Conservation (phyloP, 2,329 filamentous ascomycete genomes). For the Penicillium brevicompactum region DNA sequence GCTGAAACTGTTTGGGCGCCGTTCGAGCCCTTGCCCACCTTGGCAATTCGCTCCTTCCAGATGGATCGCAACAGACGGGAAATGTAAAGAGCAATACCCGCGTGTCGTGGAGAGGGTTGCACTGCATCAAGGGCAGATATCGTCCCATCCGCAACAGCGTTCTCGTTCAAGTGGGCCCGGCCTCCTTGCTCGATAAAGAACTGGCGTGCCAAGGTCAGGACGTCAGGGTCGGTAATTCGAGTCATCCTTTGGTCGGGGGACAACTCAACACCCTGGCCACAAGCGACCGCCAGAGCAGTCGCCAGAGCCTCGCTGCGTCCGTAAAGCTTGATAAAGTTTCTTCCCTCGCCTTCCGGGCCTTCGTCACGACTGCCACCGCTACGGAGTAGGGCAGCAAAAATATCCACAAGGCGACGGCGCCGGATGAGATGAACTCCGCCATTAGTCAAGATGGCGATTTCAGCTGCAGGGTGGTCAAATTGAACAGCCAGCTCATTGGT, state of each 20-base stretch:
- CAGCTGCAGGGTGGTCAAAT: constrained; percentile 78
- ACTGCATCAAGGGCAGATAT: constrained; percentile 78
- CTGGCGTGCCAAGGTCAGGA: constrained; percentile 73
- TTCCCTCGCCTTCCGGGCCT: constrained; percentile 77
- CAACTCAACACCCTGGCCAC: constrained; percentile 85
- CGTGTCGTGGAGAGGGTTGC: constrained; percentile 82
- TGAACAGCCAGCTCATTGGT: constrained; percentile 94
- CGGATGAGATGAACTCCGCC: constrained; percentile 85
- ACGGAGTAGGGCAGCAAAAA: constrained; percentile 81
- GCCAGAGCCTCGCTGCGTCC: constrained; percentile 87
- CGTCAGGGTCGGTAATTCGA: constrained; percentile 75
- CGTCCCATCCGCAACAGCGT: constrained; percentile 61
- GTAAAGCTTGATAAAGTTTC: constrained; percentile 81
- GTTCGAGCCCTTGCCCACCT: constrained; percentile 54
- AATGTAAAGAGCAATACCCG: constrained; percentile 84
- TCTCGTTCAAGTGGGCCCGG: constrained; percentile 80
- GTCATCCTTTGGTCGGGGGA: constrained; percentile 70
- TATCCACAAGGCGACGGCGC: constrained; percentile 81
- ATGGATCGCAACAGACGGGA: constrained; percentile 83
- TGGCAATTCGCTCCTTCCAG: constrained; percentile 79
- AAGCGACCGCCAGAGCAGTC: constrained; percentile 89
- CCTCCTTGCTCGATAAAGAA: constrained; percentile 93
- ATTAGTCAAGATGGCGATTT: constrained; percentile 90
- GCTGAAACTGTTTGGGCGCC: constrained; percentile 67
- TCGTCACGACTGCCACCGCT: constrained; percentile 69